Percentiles rank a stretch among this genome's conserved stretches.
Evolutionary conservation across 148 eudicot species (phyloP).

Genomic region (Rheum nobile): DNA sequence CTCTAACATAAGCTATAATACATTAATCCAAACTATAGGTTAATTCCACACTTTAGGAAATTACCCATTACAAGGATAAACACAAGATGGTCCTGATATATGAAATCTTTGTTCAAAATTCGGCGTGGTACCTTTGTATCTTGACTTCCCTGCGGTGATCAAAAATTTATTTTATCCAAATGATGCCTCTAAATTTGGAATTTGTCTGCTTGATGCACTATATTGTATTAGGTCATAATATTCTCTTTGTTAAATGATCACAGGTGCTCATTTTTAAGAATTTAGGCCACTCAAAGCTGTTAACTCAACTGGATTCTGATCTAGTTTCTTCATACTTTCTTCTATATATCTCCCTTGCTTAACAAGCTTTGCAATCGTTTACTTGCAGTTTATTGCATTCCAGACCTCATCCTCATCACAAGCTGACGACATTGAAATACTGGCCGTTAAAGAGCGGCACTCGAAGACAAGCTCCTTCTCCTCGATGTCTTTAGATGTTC

Average conservation of each 20-base stretch:
- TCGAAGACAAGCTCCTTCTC: constrained; percentile 17
- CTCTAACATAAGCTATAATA: no score
- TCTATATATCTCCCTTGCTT: no score
- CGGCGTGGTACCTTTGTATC: background rate
- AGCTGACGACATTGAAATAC: constrained; percentile 40
- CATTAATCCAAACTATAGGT: no score
- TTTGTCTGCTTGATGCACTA: background rate
- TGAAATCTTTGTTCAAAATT: background rate
- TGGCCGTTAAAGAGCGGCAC: constrained; percentile 29
- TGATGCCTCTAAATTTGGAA: background rate
- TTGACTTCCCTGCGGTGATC: background rate
- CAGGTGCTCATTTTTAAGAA: background rate
- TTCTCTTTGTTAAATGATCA: background rate
- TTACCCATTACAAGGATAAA: no score
- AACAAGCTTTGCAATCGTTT: background rate
- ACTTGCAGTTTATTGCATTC: constrained; percentile 42
- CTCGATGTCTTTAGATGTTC: constrained; percentile 9
- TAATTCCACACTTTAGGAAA: no score
- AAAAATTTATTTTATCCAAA: no score
- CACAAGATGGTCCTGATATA: background rate
- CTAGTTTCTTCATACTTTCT: background rate
- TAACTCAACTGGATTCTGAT: background rate
- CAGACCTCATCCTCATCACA: constrained; percentile 43
- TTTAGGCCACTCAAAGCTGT: background rate
- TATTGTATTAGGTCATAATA: background rate